phyloP scores from a whole-genome alignment of 176 grass and related monocot species.

The Bothriochloa decipiens region DNA sequence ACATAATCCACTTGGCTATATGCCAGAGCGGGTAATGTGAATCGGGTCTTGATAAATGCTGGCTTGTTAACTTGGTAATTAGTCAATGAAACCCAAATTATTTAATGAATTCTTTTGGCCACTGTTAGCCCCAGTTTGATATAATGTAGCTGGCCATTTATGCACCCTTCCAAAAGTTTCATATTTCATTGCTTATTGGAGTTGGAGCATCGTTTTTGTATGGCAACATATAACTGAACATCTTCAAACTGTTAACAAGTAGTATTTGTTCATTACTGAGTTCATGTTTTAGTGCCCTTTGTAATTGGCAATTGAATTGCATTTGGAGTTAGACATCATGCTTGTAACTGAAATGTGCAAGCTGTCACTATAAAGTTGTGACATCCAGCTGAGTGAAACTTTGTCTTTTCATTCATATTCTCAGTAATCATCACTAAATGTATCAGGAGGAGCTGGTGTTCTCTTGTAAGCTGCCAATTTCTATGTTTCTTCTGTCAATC shows the following conservation, averaged over 20 bases:
- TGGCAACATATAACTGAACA: not conserved
- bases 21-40: not conserved
- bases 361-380: not conserved
- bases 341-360: conserved; percentile 30
- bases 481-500: conserved; percentile 24
- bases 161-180: not conserved
- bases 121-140: not conserved
- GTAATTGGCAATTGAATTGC: not conserved
- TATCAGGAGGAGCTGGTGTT: not conserved
- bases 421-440: conserved; percentile 7
- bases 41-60: not conserved
- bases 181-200: not conserved
- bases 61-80: conserved; percentile 40
- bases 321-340: conserved; percentile 14
- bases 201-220: no score
- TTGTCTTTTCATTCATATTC: not conserved
- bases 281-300: not conserved
- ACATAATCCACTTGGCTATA: conserved; percentile 15
- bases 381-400: not conserved
- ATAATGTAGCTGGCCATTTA: not conserved
- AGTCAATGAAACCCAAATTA: not conserved
- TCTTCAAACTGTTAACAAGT: not conserved
- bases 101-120: conserved; percentile 8
- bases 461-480: conserved; percentile 10
- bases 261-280: not conserved